Evolutionary conservation across 257 asterid species (phyloP).

Genomic region (Plantago major): DNA sequence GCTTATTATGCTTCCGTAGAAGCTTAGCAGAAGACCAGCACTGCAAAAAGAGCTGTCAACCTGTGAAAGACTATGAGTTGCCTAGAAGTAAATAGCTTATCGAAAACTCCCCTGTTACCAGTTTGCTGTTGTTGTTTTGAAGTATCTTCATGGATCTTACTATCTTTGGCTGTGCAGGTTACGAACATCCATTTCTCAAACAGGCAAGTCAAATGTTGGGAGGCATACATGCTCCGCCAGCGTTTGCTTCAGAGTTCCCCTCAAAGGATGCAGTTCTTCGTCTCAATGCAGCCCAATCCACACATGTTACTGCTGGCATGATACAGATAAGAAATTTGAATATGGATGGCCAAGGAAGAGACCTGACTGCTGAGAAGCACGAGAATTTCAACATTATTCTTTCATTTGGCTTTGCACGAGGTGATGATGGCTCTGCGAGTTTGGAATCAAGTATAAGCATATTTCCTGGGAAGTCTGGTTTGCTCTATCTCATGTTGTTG

Average conservation of each 20-base stretch:
- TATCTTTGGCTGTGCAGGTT: constrained; percentile 36
- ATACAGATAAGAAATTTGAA: constrained; percentile 40
- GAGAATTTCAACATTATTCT: constrained; percentile 47
- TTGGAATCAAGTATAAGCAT: constrained; percentile 51
- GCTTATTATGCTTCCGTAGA: too few relatives aligned
- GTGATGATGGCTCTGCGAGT: constrained; percentile 39
- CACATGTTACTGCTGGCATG: constrained; percentile 73
- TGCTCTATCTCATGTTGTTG: constrained; percentile 48
- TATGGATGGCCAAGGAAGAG: constrained; percentile 23
- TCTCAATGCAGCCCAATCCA: constrained; percentile 42
- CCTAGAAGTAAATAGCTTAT: too few relatives aligned
- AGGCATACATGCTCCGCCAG: constrained; percentile 78
- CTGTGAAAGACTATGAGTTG: too few relatives aligned
- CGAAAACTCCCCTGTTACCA: too few relatives aligned
- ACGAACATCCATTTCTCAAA: constrained; percentile 52
- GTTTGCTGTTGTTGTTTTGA: background rate
- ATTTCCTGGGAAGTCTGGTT: constrained; percentile 53
- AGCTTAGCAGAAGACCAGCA: too few relatives aligned
- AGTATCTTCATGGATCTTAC: constrained; percentile 2
- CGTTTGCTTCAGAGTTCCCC: constrained; percentile 85
- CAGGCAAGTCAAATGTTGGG: constrained; percentile 81
- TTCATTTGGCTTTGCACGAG: constrained; percentile 57
- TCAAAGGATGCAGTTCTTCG: constrained; percentile 46
- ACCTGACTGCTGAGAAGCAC: constrained; percentile 41
- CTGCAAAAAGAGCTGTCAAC: too few relatives aligned